Evolutionary conservation across 768 basidiomycete genomes (phyloP).

Genomic region (Cytidiella melzeri): DNA sequence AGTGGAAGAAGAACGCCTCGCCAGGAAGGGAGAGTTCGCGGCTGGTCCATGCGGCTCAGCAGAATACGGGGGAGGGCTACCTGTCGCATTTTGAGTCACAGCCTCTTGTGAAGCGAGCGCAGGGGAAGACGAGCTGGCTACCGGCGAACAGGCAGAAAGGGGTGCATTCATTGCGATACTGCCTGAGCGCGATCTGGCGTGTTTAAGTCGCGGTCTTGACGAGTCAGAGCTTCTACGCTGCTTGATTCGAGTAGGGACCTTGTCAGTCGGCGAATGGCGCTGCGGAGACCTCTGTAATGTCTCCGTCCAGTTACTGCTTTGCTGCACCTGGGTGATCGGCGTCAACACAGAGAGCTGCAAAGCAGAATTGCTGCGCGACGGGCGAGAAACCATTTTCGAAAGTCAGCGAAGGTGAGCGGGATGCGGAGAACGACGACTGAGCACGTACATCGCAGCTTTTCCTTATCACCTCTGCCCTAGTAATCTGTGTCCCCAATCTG

Average conservation of each 20-base stretch:
- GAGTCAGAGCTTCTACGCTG: neutral
- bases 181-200: neutral
- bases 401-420: neutral
- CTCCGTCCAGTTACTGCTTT: too few relatives aligned
- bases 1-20: slow-evolving; percentile 9
- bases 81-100: neutral
- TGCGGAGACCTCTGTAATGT: too few relatives aligned
- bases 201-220: neutral
- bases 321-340: too few relatives aligned
- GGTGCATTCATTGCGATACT: neutral
- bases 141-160: neutral
- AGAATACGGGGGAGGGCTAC: slow-evolving; percentile 15
- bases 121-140: neutral
- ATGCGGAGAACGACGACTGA: too few relatives aligned
- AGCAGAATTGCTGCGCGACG: neutral
- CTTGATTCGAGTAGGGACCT: too few relatives aligned
- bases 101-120: neutral
- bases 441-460: too few relatives aligned
- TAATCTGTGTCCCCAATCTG: too few relatives aligned
- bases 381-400: neutral
- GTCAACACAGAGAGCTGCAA: neutral
- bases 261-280: neutral
- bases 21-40: slow-evolving; percentile 5
- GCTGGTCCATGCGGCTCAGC: slow-evolving; percentile 7
- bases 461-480: too few relatives aligned